Percentiles rank a stretch among this genome's conserved stretches.
phyloP scores from a whole-genome alignment of 345 rosid genomes.

The Fremontodendron californicum region DNA sequence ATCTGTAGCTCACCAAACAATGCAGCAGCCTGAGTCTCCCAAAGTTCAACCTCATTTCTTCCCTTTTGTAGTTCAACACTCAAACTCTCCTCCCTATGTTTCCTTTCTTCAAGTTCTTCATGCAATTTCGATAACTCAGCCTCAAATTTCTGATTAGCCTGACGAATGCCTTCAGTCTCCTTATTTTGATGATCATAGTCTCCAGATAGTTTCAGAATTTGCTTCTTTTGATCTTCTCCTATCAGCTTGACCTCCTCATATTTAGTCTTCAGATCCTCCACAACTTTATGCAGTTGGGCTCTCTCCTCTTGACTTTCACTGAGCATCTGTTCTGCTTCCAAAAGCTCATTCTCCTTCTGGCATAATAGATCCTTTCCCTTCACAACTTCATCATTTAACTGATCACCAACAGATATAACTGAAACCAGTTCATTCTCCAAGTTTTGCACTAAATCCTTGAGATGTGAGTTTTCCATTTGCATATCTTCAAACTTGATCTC shows the following conservation, averaged over 20 bases:
- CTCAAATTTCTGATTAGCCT: slow-evolving; percentile 47
- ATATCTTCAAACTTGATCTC: slow-evolving; percentile 37
- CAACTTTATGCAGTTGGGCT: slow-evolving; percentile 32
- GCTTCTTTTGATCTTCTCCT: slow-evolving; percentile 46
- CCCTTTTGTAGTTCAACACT: slow-evolving; percentile 42
- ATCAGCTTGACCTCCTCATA: slow-evolving; percentile 47
- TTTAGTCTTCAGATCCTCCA: slow-evolving; percentile 57
- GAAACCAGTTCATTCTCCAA: slow-evolving; percentile 39
- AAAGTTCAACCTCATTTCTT: slow-evolving; percentile 41
- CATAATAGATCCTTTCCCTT: slow-evolving; percentile 36
- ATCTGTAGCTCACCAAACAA: slow-evolving; percentile 51
- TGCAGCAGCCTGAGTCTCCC: slow-evolving; percentile 57
- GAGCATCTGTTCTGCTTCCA: slow-evolving; percentile 42
- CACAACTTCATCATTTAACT: slow-evolving; percentile 44
- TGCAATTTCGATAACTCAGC: slow-evolving; percentile 37
- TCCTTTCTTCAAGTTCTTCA: slow-evolving; percentile 43
- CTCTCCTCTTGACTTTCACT: slow-evolving; percentile 36
- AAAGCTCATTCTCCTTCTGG: slow-evolving; percentile 43
- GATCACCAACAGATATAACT: slow-evolving; percentile 36
- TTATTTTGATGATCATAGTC: slow-evolving; percentile 45
- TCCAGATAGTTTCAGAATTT: slow-evolving; percentile 45
- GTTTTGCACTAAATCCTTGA: slow-evolving; percentile 32
- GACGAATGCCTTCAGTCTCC: slow-evolving; percentile 35
- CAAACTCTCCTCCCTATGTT: slow-evolving; percentile 47
- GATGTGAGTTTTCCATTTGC: slow-evolving; percentile 35